Base-by-base conservation (phyloP, 2,329 filamentous ascomycete genomes). In the Colletotrichum sp. region DNA sequence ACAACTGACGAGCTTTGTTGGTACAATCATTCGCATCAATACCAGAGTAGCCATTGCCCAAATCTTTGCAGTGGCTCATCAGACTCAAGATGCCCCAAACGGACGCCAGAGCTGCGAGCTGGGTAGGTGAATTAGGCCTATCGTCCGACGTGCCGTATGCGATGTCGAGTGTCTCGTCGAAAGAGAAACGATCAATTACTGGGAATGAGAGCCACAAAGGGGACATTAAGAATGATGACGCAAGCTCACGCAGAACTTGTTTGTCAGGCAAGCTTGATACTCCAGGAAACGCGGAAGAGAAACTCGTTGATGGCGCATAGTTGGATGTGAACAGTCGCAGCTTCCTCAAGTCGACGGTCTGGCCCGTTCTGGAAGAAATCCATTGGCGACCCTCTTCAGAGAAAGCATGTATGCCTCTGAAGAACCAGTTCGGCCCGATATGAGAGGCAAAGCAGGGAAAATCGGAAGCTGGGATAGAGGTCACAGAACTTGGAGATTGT, bases 391-490 rank as follows among this genome's bases (percentile, higher is more conserved):
- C 71, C 24, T 70, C 18, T 6, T 48, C 66, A 5, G 71, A 70
- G 10, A 73, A 70, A 4, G 43, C 58, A 9, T 73, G 71, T 7
- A 70, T 58, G 16, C 71, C 71, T n/a, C 66, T 36, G 8, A 73
- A 73, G 66, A 70, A 73, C 71, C 71, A 73, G 12, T 73, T 73
- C 4, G 65, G 71, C 1, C 71, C 70, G 9, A 73, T 30, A 30
- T 61, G 14, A 26, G 34, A 16, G 14, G 32, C 24, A 14, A 28
- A 16, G n/a, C 21, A 18, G 9, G 24, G 34, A 12, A 64, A 26
- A 9, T 30, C 61, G 61, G 32, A 16, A 5, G 34, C 3, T 26
- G 61, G 36, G 14, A 32, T 7, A 16, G 36, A 24, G 21, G 8
- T 26, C 34, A 26, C 21, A 2, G 7, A n/a, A 16, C 61, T 43